These are phyloP conservation scores for Prunus campanulata DNA, from an alignment of 306 rosid genomes.

Conservation along the genomic window DNA sequence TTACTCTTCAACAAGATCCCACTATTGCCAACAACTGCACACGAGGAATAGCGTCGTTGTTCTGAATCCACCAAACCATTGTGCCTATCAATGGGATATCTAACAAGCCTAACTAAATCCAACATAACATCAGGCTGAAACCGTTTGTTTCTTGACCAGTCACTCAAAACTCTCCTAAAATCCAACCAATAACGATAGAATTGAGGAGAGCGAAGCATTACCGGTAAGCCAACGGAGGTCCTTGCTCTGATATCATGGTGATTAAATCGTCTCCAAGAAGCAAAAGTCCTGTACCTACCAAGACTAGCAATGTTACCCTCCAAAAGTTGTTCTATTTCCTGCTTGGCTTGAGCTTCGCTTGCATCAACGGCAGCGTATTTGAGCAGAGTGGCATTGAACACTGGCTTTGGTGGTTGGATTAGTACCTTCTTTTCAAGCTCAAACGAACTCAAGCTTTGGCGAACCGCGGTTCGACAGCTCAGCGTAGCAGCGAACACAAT, in stretches of 20 bases:
- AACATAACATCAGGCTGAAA: constrained; percentile 60
- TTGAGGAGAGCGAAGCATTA: constrained; percentile 57
- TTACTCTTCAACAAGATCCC: constrained; percentile 74
- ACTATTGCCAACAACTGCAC: constrained; percentile 95
- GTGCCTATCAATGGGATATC: constrained; percentile 46
- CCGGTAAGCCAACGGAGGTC: constrained; percentile 41
- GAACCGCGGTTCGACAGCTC: constrained; percentile 50
- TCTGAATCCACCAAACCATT: constrained; percentile 28
- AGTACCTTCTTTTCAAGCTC: constrained; percentile 40
- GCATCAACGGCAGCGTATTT: constrained; percentile 54
- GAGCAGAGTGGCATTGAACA: constrained; percentile 68
- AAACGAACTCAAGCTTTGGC: constrained; percentile 40
- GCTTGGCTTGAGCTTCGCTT: constrained; percentile 54
- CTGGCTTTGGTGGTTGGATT: constrained; percentile 29
- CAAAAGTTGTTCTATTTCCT: constrained; percentile 64
- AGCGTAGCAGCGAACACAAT: constrained; percentile 55
- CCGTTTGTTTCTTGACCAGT: constrained; percentile 67
- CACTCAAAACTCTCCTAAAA: constrained; percentile 58
- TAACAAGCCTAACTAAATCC: constrained; percentile 51
- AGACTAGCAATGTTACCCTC: constrained; percentile 73
- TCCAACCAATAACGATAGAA: constrained; percentile 82
- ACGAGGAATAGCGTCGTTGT: constrained; percentile 43
- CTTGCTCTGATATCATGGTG: constrained; percentile 42
- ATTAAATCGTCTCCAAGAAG: constrained; percentile 66
- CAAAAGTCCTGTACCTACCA: constrained; percentile 63